Evolutionary conservation across 2,329 filamentous ascomycete genomes (phyloP).

Genomic region (Colletotrichum noveboracense): DNA sequence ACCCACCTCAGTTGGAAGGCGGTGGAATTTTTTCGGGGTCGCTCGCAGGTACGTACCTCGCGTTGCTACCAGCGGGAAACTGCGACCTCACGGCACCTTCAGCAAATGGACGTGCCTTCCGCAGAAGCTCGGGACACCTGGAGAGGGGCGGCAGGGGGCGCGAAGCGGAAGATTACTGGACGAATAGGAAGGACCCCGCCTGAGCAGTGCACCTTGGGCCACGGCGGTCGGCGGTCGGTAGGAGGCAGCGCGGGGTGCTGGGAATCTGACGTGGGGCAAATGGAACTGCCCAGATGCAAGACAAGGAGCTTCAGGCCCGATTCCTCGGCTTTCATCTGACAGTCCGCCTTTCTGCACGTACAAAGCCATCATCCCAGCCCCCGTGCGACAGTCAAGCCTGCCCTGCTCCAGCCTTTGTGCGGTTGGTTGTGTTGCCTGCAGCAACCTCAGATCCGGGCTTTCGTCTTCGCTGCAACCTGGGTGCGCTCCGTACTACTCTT

Average conservation of each 20-base stretch:
- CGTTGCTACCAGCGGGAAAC: neutral
- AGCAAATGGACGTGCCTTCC: neutral
- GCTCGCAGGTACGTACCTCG: slow-evolving; percentile 9
- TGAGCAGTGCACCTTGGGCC: neutral
- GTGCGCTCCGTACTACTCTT: neutral
- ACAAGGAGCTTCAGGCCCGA: slow-evolving; percentile 19
- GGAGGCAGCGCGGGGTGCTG: slow-evolving; percentile 13
- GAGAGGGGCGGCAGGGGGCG: neutral
- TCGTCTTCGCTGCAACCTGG: neutral
- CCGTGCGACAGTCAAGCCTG: neutral
- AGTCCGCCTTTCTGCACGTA: slow-evolving; percentile 17
- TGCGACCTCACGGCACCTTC: neutral
- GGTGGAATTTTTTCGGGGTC: slow-evolving; percentile 17
- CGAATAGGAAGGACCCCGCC: slow-evolving; percentile 15
- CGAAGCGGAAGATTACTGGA: neutral
- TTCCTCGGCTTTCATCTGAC: slow-evolving; percentile 22
- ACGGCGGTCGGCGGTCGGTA: neutral
- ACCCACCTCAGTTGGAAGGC: slow-evolving; percentile 3
- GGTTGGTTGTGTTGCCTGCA: neutral
- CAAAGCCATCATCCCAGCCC: slow-evolving; percentile 16
- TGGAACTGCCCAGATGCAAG: slow-evolving; percentile 20
- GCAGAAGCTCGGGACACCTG: neutral
- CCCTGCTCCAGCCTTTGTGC: neutral
- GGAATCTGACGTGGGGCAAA: slow-evolving; percentile 17
- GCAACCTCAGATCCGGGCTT: neutral